Conservation (phyloP, 2,329 filamentous ascomycete genomes). For the Chaetothyriales sp. region DNA sequence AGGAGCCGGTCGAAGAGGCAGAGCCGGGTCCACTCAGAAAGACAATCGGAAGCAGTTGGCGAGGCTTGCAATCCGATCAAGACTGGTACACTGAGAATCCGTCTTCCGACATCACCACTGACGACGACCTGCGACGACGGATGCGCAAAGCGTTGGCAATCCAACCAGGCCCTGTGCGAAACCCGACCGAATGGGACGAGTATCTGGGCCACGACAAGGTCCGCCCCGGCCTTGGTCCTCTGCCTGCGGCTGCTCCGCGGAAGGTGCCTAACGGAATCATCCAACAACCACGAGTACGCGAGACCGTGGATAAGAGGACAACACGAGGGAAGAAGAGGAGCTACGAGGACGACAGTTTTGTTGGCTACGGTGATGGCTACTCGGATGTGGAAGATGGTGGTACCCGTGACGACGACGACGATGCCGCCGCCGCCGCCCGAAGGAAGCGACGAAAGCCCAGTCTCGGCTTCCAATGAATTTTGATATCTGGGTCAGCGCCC, state of each 20-base stretch:
- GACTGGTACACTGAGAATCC: conserved; percentile 37
- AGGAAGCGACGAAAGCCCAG: conserved; percentile 6
- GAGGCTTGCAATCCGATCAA: conserved; percentile 34
- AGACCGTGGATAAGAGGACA: conserved; percentile 26
- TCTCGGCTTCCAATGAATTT: background rate
- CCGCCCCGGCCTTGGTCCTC: conserved; percentile 21
- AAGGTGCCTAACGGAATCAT: conserved; percentile 9
- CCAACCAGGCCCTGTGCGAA: conserved; percentile 31
- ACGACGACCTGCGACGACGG: conserved; percentile 26
- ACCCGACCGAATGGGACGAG: conserved; percentile 35
- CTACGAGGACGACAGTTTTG: conserved; percentile 37
- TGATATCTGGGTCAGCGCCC: background rate
- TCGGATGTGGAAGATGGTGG: conserved; percentile 33
- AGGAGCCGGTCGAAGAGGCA: conserved; percentile 13
- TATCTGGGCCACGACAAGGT: conserved; percentile 34
- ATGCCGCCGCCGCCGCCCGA: conserved; percentile 8
- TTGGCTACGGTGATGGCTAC: conserved; percentile 36
- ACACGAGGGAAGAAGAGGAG: conserved; percentile 34
- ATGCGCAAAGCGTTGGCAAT: conserved; percentile 34
- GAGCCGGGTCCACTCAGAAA: conserved; percentile 22
- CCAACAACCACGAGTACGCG: conserved; percentile 6
- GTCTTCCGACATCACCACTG: conserved; percentile 30
- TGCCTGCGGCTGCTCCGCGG: conserved; percentile 17
- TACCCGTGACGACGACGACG: conserved; percentile 21
- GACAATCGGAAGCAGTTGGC: conserved; percentile 18